These are phyloP conservation scores for Yarrowia hollandica DNA, from an alignment of 805 yeast genomes.

Conservation along the genomic window DNA sequence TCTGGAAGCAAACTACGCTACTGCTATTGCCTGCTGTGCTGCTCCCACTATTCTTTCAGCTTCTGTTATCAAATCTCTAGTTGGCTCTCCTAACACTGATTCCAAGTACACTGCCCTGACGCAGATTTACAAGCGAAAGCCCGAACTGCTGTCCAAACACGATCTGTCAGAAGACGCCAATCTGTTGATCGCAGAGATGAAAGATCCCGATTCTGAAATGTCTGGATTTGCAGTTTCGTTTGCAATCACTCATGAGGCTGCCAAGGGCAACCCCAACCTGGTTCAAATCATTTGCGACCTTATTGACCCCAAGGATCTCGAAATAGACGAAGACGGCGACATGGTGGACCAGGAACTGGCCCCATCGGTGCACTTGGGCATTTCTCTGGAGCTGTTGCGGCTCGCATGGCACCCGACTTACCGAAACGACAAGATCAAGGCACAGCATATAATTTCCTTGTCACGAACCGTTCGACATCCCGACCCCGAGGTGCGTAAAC, in stretches of 20 bases:
- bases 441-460: constrained; percentile 44
- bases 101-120: constrained; percentile 4
- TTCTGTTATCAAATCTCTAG: not conserved
- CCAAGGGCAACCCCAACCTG: not conserved
- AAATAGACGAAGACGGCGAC: constrained; percentile 38
- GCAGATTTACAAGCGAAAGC: constrained; percentile 23
- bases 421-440: constrained; percentile 51
- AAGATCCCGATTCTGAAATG: not conserved
- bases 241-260: constrained; percentile 16
- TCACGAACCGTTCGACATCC: constrained; percentile 20
- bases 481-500: not conserved
- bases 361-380: constrained; percentile 40
- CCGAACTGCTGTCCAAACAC: not conserved
- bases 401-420: constrained; percentile 8
- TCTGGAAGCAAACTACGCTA: constrained; percentile 24
- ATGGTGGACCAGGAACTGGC: constrained; percentile 54
- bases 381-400: constrained; percentile 9
- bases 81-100: not conserved
- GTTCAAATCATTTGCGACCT: constrained; percentile 1
- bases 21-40: constrained; percentile 24
- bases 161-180: not conserved
- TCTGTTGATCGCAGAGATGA: not conserved
- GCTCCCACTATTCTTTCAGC: not conserved
- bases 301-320: constrained; percentile 18
- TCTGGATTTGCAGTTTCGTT: not conserved